Percentiles rank a stretch among this genome's conserved stretches.
phyloP scores from a whole-genome alignment of 768 basidiomycete species.

The Asterophora lycoperdoides region DNA sequence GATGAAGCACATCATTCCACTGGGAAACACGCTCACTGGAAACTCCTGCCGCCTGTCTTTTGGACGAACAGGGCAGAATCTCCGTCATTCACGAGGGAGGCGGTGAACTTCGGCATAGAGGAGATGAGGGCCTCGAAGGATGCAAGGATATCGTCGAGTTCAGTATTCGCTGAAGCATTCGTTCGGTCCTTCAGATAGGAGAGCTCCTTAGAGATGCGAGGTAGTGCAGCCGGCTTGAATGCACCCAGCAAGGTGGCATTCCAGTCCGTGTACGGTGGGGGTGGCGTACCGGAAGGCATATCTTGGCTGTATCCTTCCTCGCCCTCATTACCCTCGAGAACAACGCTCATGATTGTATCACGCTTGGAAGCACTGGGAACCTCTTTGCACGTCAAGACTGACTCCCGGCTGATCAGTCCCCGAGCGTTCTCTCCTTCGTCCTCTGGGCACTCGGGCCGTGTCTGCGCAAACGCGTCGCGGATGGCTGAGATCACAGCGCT shows the following conservation, averaged over 20 bases:
- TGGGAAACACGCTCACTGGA: neutral
- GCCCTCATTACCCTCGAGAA: constrained; percentile 7
- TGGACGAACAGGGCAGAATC: neutral
- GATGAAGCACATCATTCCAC: constrained; percentile 9
- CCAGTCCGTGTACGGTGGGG: constrained; percentile 13
- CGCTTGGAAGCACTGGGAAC: neutral
- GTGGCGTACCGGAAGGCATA: constrained; percentile 6
- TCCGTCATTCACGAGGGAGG: neutral
- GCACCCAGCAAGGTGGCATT: neutral
- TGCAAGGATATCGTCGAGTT: constrained; percentile 17
- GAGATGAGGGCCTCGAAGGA: constrained; percentile 19
- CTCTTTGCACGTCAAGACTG: constrained; percentile 15
- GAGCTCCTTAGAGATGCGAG: constrained; percentile 8
- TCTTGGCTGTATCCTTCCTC: constrained; percentile 14
- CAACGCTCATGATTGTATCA: neutral
- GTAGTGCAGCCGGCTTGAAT: constrained; percentile 1
- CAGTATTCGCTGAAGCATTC: constrained; percentile 10
- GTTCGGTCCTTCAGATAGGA: constrained; percentile 7
- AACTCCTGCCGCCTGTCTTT: neutral
- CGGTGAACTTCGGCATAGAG: constrained; percentile 12
- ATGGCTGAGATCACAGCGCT: constrained; percentile 15
- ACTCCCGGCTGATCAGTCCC: constrained; percentile 16
- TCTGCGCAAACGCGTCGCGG: constrained; percentile 11
- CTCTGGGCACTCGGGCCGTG: constrained; percentile 5
- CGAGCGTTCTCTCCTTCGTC: constrained; percentile 11